Percentiles rank a stretch among this genome's conserved stretches.
Evolutionary conservation across 2,329 filamentous ascomycete species (phyloP).

Genomic region (Ophiostoma pallidulum): DNA sequence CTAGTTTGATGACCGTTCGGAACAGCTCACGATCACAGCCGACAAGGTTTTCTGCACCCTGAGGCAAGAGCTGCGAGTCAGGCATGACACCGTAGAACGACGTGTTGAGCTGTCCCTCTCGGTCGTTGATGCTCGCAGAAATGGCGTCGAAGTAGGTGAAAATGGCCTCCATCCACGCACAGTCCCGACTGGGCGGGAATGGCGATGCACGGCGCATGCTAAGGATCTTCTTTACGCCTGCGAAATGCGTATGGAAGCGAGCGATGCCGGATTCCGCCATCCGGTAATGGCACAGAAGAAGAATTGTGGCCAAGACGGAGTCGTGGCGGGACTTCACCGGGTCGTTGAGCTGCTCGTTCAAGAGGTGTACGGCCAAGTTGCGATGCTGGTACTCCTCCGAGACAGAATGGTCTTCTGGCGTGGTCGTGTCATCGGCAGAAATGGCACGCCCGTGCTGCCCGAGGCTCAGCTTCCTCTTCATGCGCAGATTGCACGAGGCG

Average conservation of each 20-base stretch:
- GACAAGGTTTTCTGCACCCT: conserved; percentile 72
- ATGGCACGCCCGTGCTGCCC: conserved; percentile 45
- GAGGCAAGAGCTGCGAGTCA: conserved; percentile 40
- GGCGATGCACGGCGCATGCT: conserved; percentile 55
- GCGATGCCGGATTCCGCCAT: conserved; percentile 89
- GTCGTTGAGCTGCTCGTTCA: conserved; percentile 79
- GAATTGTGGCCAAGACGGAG: conserved; percentile 75
- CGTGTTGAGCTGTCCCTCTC: conserved; percentile 70
- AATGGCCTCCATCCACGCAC: conserved; percentile 83
- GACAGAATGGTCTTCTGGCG: conserved; percentile 45
- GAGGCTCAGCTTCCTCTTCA: conserved; percentile 61
- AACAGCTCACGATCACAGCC: conserved; percentile 83
- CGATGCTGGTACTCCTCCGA: conserved; percentile 80
- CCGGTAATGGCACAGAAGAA: conserved; percentile 84
- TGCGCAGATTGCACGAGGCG: conserved; percentile 80
- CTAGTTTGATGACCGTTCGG: conserved; percentile 74
- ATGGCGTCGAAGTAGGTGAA: conserved; percentile 95
- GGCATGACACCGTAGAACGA: conserved; percentile 49
- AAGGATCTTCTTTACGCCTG: conserved; percentile 83
- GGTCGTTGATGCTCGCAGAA: conserved; percentile 82
- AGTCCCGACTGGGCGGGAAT: conserved; percentile 51
- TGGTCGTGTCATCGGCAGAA: conserved; percentile 18
- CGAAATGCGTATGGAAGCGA: conserved; percentile 88
- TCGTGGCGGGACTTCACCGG: conserved; percentile 67
- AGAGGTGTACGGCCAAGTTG: conserved; percentile 65